Conservation (phyloP, 2,329 filamentous ascomycete species). For the Colletotrichum somersetense region DNA sequence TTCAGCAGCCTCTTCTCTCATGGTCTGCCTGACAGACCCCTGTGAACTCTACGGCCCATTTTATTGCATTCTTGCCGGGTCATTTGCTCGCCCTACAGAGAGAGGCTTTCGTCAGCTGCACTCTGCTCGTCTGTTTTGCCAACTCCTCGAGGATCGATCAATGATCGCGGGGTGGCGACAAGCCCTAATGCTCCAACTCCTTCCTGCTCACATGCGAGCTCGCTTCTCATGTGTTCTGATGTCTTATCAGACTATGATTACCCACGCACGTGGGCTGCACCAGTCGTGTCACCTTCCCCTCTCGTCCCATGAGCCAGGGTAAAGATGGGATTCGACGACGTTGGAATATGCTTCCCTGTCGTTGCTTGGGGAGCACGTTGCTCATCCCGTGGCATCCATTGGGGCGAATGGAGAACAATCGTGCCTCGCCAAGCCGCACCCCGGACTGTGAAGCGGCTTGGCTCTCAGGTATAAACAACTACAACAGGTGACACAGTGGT, state of each 20-base stretch:
- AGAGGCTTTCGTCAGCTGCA: neutral
- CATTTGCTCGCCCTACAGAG: neutral
- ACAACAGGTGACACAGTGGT: constrained; percentile 28
- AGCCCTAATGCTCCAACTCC: neutral
- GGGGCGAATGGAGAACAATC: constrained; percentile 17
- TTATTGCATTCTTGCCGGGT: neutral
- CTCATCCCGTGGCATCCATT: constrained; percentile 31
- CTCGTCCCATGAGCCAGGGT: constrained; percentile 19
- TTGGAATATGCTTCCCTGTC: constrained; percentile 31
- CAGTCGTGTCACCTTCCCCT: constrained; percentile 32
- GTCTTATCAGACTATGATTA: constrained; percentile 22
- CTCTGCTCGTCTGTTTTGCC: neutral
- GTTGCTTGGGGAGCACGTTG: constrained; percentile 31
- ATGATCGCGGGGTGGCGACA: neutral
- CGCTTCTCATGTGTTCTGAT: neutral
- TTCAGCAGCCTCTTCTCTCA: neutral
- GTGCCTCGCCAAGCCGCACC: constrained; percentile 27
- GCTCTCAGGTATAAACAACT: constrained; percentile 32
- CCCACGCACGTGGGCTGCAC: constrained; percentile 33
- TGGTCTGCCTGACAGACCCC: neutral
- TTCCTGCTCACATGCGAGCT: neutral
- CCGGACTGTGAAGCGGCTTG: constrained; percentile 29
- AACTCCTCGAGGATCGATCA: neutral
- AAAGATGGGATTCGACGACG: constrained; percentile 1
- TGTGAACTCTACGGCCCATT: neutral